Percentiles rank a stretch among this genome's conserved stretches.
phyloP scores from a whole-genome alignment of 2,329 filamentous ascomycete species.

The Aspergillus quadrilineatus region DNA sequence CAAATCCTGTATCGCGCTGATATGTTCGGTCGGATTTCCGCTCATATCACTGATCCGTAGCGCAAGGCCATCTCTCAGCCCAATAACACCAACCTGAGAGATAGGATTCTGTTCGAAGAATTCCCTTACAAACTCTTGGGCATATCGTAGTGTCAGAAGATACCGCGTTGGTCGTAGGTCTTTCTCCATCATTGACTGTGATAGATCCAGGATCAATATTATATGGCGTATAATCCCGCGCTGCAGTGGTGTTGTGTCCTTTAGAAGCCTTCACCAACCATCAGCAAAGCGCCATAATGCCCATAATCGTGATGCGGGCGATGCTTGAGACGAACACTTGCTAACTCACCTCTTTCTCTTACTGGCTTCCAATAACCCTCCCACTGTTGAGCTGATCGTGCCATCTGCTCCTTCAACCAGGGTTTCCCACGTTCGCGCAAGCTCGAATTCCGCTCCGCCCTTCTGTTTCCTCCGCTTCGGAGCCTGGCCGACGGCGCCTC shows the following conservation, averaged over 20 bases:
- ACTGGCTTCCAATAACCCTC: constrained; percentile 74
- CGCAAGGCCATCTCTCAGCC: constrained; percentile 89
- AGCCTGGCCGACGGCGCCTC: constrained; percentile 27
- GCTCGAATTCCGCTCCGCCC: constrained; percentile 46
- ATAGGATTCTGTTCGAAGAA: constrained; percentile 99
- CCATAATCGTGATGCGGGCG: too few relatives aligned
- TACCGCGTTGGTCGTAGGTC: constrained; percentile 88
- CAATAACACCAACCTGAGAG: constrained; percentile 87
- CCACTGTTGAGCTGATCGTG: constrained; percentile 68
- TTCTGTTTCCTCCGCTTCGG: constrained; percentile 41
- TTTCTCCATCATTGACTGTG: constrained; percentile 90
- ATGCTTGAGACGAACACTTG: neutral
- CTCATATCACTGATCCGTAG: constrained; percentile 83
- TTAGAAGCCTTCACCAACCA: constrained; percentile 63
- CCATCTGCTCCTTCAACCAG: constrained; percentile 78
- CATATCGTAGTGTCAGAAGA: constrained; percentile 76
- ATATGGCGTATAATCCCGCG: constrained; percentile 97
- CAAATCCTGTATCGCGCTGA: constrained; percentile 70
- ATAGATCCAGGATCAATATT: constrained; percentile 87
- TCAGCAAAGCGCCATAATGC: neutral
- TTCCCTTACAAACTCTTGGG: constrained; percentile 83
- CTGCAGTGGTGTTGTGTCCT: constrained; percentile 93
- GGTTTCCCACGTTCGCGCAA: constrained; percentile 60
- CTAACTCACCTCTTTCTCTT: constrained; percentile 67
- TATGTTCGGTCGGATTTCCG: constrained; percentile 86